phyloP scores from a whole-genome alignment of 768 basidiomycete species.

The Psilocybe azurescens region DNA sequence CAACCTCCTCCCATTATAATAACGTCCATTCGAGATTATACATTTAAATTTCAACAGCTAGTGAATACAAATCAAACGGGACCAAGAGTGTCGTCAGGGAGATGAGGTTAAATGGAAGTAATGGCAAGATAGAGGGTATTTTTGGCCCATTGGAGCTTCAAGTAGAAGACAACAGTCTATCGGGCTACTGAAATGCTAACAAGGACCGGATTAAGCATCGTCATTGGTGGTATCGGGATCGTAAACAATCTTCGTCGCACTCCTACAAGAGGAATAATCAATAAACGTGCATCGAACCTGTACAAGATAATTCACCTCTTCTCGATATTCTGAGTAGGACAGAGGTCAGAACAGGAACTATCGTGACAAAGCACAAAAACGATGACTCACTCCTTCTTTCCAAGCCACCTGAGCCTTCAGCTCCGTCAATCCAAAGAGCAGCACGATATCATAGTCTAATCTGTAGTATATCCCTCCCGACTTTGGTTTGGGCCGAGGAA shows the following conservation, averaged over 20 bases:
- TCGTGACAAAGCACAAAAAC: not conserved
- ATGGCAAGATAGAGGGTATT: no score
- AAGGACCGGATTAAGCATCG: constrained; percentile 1
- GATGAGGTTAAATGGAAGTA: no score
- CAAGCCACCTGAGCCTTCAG: constrained; percentile 57
- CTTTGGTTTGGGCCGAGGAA: constrained; percentile 17
- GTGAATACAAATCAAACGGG: no score
- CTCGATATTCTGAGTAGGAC: constrained; percentile 14
- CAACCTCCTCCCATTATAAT: no score
- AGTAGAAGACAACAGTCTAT: no score
- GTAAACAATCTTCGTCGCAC: constrained; percentile 39
- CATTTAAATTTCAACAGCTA: no score
- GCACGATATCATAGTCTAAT: constrained; percentile 46
- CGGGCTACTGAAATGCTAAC: no score
- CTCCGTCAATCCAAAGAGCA: constrained; percentile 60
- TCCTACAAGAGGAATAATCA: constrained; percentile 24
- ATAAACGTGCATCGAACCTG: not conserved
- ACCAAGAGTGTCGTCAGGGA: no score
- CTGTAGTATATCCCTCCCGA: constrained; percentile 31
- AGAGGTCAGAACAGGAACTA: not conserved
- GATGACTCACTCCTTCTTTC: constrained; percentile 46
- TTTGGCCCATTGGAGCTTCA: no score
- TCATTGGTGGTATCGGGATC: constrained; percentile 33
- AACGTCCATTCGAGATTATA: no score
- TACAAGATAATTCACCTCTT: constrained; percentile 9